Percentiles rank a stretch among this genome's conserved stretches.
Evolutionary conservation across 2,329 filamentous ascomycete genomes (phyloP).

Genomic region (Immersiporthe knoxdaviesiana): DNA sequence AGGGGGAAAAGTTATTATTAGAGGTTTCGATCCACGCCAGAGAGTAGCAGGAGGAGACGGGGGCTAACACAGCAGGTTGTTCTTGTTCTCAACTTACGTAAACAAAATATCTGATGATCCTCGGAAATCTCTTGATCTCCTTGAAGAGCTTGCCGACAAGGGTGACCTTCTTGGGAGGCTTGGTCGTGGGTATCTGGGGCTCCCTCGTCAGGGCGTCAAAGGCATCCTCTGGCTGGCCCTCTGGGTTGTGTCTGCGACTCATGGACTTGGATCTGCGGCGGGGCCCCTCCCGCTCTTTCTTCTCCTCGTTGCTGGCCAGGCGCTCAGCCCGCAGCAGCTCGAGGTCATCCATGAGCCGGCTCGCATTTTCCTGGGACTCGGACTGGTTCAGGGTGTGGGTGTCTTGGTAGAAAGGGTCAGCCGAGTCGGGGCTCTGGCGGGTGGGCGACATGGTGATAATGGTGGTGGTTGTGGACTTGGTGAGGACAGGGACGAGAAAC

Average conservation of each 20-base stretch:
- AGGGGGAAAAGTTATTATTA: neutral
- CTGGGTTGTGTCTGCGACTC: conserved; percentile 40
- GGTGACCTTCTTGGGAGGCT: conserved; percentile 33
- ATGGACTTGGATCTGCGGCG: conserved; percentile 27
- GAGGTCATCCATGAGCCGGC: conserved; percentile 52
- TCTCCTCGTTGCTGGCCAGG: conserved; percentile 48
- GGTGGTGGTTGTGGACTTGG: neutral
- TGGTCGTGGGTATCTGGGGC: conserved; percentile 24
- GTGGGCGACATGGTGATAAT: conserved; percentile 7
- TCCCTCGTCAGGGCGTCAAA: conserved; percentile 46
- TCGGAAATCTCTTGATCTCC: conserved; percentile 53
- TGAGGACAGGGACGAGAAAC: neutral
- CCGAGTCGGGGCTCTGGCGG: conserved; percentile 3
- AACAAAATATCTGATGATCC: conserved; percentile 52
- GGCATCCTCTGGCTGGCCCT: conserved; percentile 48
- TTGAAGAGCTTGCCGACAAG: conserved; percentile 44
- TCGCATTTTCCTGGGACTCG: conserved; percentile 38
- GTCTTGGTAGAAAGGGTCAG: conserved; percentile 25
- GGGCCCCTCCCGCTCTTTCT: conserved; percentile 40
- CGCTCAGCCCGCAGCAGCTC: conserved; percentile 54
- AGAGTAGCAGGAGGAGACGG: too few species aligned
- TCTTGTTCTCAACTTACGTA: conserved; percentile 41
- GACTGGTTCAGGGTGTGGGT: conserved; percentile 30
- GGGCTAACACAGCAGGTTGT: too few species aligned
- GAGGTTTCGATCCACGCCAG: too few species aligned